Evolutionary conservation across 2,329 filamentous ascomycete genomes (phyloP), one percentile per base, ranked within the genome.

Genomic region (Apiospora sp.): DNA sequence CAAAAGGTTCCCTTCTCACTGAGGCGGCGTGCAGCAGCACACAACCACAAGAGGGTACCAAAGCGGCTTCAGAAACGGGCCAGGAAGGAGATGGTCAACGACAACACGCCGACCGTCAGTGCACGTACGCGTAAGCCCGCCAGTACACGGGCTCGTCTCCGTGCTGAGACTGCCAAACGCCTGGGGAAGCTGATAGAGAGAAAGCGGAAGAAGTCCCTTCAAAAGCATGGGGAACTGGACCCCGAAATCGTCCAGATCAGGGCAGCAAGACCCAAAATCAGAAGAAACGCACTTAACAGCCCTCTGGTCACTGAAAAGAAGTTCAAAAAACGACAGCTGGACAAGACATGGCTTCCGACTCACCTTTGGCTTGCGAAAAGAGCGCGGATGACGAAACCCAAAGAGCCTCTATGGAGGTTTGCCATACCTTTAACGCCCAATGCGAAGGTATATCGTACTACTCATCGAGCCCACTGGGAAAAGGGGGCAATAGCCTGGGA

Each of bases 301-400:
- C 81, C 91, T 90, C 1, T 88, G 87, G 64, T 89, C 84, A 77
- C 75, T 1, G 76, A 75, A 12, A 75, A 88, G 30, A 95, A 92
- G 78, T 98, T 94, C 80, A 91, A 92, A 76, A 96, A 94, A 83
- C 91, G 96, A 44, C 96, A 98, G 80, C 85, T 92, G 67, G 88
- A 93, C 81, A 98, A 98, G 85, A 95, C 93, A 3, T 98, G 96
- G 94, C 86, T 99, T 22, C 96, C 96, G 0, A 98, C 96, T 8
- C 96, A 99, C 81, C 84, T 97, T 75, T 99, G 93, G 89, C 95
- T 98, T 83, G 92, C 96, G 2, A 99, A 99, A 82, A 88, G 96
- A 73, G 94, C 96, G 30, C 93, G 90, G 73, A 97, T 99, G 93
- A 95, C 95, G 0, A 88, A 90, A 10, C 92, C 94, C 0, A 92